Percentiles rank a stretch among this genome's conserved stretches.
phyloP scores from a whole-genome alignment of 2,329 filamentous ascomycete genomes.

The Colletotrichum endophyticum region DNA sequence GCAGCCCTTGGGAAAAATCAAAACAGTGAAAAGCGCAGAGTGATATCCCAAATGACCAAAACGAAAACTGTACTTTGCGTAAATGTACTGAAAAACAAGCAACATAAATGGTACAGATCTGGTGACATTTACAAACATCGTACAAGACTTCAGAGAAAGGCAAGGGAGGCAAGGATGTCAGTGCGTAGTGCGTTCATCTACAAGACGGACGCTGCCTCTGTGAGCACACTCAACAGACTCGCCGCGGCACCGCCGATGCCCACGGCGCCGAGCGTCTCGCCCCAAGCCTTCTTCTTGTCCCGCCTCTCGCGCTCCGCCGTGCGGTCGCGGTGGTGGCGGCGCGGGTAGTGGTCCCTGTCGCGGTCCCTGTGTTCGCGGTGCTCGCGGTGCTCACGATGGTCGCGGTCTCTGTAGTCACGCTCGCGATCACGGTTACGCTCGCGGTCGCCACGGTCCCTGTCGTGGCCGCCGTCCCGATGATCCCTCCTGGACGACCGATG shows the following conservation, averaged over 20 bases:
- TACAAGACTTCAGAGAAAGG: background rate
- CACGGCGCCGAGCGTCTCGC: conserved; percentile 61
- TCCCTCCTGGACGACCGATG: conserved; percentile 22
- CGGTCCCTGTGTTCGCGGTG: conserved; percentile 37
- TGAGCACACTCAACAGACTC: conserved; percentile 61
- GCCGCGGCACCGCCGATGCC: conserved; percentile 66
- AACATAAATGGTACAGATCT: background rate
- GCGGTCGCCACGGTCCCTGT: conserved; percentile 36
- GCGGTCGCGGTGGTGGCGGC: conserved; percentile 31
- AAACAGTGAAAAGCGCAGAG: background rate
- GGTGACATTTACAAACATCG: background rate
- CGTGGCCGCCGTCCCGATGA: conserved; percentile 28
- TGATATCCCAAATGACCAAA: background rate
- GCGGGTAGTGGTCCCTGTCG: conserved; percentile 42
- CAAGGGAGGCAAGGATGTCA: too few species aligned
- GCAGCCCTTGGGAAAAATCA: background rate
- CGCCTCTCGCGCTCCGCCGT: conserved; percentile 27
- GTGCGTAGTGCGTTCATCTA: background rate
- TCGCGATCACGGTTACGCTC: conserved; percentile 45
- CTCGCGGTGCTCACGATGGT: conserved; percentile 35
- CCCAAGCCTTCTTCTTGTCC: conserved; percentile 51
- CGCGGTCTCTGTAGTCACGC: conserved; percentile 31
- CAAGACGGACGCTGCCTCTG: conserved; percentile 54
- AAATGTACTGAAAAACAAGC: background rate
- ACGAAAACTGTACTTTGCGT: background rate